A percentile compares a stretch with the other conserved stretches of the same genome.
These are phyloP conservation scores for Globisporangium ultimum DNA, from an alignment of 352 stramenopile species.

Conservation along the genomic window DNA sequence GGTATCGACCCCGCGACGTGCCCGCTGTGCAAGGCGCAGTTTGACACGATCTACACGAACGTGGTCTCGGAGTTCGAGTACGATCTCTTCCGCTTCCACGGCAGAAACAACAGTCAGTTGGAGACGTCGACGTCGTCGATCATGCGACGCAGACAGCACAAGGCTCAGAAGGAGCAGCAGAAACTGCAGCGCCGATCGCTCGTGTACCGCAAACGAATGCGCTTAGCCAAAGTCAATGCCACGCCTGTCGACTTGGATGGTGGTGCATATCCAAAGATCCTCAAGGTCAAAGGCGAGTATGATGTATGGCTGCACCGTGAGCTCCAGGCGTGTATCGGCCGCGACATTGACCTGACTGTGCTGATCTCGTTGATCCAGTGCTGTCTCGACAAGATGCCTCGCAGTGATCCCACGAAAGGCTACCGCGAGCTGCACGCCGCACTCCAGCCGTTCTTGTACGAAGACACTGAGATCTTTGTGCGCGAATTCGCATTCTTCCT, in stretches of 20 bases:
- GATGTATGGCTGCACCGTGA: slow-evolving; percentile 59
- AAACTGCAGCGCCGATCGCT: slow-evolving; percentile 37
- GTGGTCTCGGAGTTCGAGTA: slow-evolving; percentile 66
- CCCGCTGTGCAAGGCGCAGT: slow-evolving; percentile 65
- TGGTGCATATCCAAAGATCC: slow-evolving; percentile 25
- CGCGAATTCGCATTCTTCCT: slow-evolving; percentile 66
- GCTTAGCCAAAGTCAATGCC: slow-evolving; percentile 44
- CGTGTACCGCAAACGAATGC: slow-evolving; percentile 53
- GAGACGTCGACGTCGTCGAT: slow-evolving; percentile 2
- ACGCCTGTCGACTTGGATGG: slow-evolving; percentile 13
- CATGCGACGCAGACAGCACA: slow-evolving; percentile 18
- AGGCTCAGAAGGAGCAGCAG: slow-evolving; percentile 3
- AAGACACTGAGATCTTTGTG: slow-evolving; percentile 57
- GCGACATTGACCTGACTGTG: slow-evolving; percentile 61
- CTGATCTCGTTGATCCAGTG: slow-evolving; percentile 60
- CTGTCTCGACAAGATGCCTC: slow-evolving; percentile 48
- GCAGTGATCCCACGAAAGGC: slow-evolving; percentile 30
- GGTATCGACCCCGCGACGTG: slow-evolving; percentile 50
- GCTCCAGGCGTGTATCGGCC: slow-evolving; percentile 60
- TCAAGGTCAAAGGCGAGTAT: slow-evolving; percentile 60
- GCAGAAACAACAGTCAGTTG: slow-evolving; percentile 7
- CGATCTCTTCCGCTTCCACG: slow-evolving; percentile 48
- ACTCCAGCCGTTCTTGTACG: slow-evolving; percentile 60
- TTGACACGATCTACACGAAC: slow-evolving; percentile 54
- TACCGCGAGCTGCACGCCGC: slow-evolving; percentile 44